Conservation (phyloP, 1,284 basidiomycete genomes). For the Marasmius oreades region DNA sequence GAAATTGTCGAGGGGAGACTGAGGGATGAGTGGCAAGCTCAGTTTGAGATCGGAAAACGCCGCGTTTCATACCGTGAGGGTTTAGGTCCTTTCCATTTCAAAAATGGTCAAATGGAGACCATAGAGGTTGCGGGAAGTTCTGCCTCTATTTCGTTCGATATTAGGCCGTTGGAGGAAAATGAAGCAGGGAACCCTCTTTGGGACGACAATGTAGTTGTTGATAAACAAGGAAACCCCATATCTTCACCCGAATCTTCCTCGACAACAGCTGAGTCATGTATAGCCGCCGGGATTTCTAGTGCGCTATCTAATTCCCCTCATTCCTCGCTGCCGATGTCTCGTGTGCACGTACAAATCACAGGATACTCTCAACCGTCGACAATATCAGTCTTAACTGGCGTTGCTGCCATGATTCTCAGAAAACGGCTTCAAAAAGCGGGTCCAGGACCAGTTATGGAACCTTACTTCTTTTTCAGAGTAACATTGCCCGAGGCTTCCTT, state of each 20-base stretch:
- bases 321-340: slow-evolving; percentile 65
- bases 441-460: slow-evolving; percentile 71
- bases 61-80: slow-evolving; percentile 82
- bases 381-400: slow-evolving; percentile 58
- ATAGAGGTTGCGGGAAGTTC: slow-evolving; percentile 22
- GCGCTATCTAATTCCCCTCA: slow-evolving; percentile 74
- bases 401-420: slow-evolving; percentile 60
- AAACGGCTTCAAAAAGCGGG: slow-evolving; percentile 55
- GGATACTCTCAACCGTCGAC: slow-evolving; percentile 40
- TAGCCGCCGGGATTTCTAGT: slow-evolving; percentile 65
- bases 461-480: slow-evolving; percentile 65
- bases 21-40: slow-evolving; percentile 75
- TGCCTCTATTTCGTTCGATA: slow-evolving; percentile 46
- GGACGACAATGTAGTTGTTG: slow-evolving; percentile 71
- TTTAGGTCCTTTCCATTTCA: slow-evolving; percentile 33
- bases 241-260: slow-evolving; percentile 47
- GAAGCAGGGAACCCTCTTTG: slow-evolving; percentile 65
- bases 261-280: slow-evolving; percentile 42
- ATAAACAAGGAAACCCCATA: slow-evolving; percentile 46
- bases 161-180: slow-evolving; percentile 48
- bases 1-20: slow-evolving; percentile 84
- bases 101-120: background rate
- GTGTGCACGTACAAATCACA: slow-evolving; percentile 53
- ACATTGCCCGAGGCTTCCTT: slow-evolving; percentile 61
- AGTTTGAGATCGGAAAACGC: slow-evolving; percentile 75